Conservation (phyloP, 2,329 filamentous ascomycete species). For the Byssochlamys sp. region DNA sequence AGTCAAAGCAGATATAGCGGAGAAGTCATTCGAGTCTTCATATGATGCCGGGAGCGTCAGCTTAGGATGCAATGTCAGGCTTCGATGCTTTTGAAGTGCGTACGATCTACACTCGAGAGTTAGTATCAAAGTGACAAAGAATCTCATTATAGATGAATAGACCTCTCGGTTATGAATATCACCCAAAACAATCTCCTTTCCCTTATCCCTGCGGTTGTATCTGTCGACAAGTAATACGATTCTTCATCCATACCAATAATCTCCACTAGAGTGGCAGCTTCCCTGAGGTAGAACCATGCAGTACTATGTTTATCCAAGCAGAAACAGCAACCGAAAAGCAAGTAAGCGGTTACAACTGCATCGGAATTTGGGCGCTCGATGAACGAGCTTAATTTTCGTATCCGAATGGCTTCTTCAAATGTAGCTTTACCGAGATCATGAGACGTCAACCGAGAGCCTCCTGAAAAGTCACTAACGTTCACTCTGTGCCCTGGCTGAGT, state of each 20-base stretch:
- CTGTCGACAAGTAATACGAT: constrained; percentile 42
- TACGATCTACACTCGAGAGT: constrained; percentile 44
- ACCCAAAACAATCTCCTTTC: constrained; percentile 58
- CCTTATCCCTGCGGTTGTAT: constrained; percentile 41
- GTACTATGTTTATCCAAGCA: constrained; percentile 59
- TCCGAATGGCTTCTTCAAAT: constrained; percentile 49
- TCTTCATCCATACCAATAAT: constrained; percentile 23
- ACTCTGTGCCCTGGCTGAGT: constrained; percentile 19
- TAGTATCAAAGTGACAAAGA: neutral
- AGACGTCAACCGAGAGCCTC: constrained; percentile 42
- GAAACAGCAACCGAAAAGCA: constrained; percentile 59
- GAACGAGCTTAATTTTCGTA: constrained; percentile 18
- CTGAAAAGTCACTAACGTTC: neutral
- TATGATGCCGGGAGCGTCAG: constrained; percentile 50
- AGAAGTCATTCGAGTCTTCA: constrained; percentile 43
- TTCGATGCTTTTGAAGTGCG: constrained; percentile 56
- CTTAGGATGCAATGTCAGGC: constrained; percentile 56
- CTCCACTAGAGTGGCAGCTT: constrained; percentile 55
- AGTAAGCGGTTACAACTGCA: constrained; percentile 54
- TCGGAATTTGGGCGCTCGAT: constrained; percentile 17
- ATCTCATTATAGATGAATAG: neutral
- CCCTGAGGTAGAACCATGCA: constrained; percentile 63
- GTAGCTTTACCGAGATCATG: constrained; percentile 54
- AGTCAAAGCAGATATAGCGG: neutral
- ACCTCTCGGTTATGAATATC: constrained; percentile 50